phyloP scores from a whole-genome alignment of 1,139 yeast species.

The Taphrina flavorubra region DNA sequence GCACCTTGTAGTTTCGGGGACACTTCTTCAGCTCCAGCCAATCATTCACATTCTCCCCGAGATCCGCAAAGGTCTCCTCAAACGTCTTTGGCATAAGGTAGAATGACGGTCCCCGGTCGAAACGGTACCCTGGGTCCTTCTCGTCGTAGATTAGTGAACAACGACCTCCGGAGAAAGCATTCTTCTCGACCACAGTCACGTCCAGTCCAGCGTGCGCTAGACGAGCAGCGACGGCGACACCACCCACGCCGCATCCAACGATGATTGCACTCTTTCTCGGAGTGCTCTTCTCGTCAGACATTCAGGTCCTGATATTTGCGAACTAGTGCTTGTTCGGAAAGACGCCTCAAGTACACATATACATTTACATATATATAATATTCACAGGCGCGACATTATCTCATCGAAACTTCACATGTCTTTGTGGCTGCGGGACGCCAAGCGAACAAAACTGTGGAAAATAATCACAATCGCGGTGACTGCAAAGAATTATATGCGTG shows the following conservation, averaged over 20 bases:
- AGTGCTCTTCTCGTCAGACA: not conserved
- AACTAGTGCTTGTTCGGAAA: not conserved
- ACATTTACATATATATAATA: not conserved
- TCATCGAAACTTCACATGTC: conserved; percentile 12
- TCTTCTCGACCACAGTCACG: conserved; percentile 41
- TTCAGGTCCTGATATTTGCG: not conserved
- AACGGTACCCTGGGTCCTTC: conserved; percentile 32
- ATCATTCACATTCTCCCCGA: conserved; percentile 38
- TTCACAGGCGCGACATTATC: not conserved
- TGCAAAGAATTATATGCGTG: not conserved
- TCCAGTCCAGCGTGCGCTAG: conserved; percentile 40
- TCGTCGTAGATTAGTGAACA: conserved; percentile 36
- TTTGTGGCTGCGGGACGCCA: conserved; percentile 17
- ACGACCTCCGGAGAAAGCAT: conserved; percentile 40
- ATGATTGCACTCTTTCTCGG: conserved; percentile 34
- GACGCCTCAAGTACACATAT: not conserved
- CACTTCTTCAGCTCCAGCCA: conserved; percentile 34
- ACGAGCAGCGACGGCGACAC: conserved; percentile 39
- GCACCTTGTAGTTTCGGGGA: conserved; percentile 37
- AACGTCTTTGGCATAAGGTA: conserved; percentile 41
- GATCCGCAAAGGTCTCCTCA: conserved; percentile 38
- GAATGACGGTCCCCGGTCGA: conserved; percentile 41
- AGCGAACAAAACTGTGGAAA: not conserved
- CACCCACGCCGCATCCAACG: conserved; percentile 41
- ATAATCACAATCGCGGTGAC: not conserved